These are phyloP conservation scores for Linnemannia exigua DNA, from an alignment of 192 early-diverging fungal genomes.

Conservation along the genomic window DNA sequence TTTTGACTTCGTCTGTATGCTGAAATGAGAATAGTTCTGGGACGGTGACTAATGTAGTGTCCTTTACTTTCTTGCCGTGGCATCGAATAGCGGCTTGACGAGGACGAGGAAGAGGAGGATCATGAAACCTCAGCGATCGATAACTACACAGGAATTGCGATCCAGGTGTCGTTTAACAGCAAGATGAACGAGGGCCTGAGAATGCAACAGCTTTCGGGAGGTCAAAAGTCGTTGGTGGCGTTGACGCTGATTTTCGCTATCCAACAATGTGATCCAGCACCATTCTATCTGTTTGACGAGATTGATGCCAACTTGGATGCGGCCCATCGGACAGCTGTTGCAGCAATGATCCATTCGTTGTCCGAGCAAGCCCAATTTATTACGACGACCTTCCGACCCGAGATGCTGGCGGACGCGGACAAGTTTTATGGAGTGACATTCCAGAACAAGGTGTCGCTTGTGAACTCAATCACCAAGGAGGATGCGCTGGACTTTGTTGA, in stretches of 20 bases:
- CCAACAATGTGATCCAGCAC: constrained; percentile 98
- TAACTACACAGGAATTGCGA: constrained; percentile 92
- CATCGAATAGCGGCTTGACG: constrained; percentile 28
- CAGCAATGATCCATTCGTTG: constrained; percentile 94
- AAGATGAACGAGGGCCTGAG: constrained; percentile 87
- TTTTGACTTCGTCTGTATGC: neutral
- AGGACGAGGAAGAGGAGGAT: constrained; percentile 59
- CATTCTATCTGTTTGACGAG: constrained; percentile 99
- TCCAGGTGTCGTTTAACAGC: constrained; percentile 95
- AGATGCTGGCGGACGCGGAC: constrained; percentile 91
- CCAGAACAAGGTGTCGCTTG: constrained; percentile 92
- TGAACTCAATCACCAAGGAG: constrained; percentile 81
- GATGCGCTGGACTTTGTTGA: constrained; percentile 80
- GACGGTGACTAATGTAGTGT: constrained; percentile 19
- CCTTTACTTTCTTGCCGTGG: neutral
- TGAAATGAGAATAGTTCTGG: no score
- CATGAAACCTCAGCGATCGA: constrained; percentile 70
- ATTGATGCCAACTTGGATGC: constrained; percentile 99
- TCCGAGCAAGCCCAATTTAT: constrained; percentile 93
- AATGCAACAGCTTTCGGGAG: constrained; percentile 97
- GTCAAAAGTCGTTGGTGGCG: constrained; percentile 98
- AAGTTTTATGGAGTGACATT: constrained; percentile 99
- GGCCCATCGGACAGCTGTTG: constrained; percentile 94
- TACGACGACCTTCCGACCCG: constrained; percentile 98
- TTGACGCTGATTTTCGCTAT: constrained; percentile 98